Evolutionary conservation across 495 filamentous ascomycete genomes (phyloP), one percentile per base, ranked within the genome.

Genomic region (Trichoderma gamsii): DNA sequence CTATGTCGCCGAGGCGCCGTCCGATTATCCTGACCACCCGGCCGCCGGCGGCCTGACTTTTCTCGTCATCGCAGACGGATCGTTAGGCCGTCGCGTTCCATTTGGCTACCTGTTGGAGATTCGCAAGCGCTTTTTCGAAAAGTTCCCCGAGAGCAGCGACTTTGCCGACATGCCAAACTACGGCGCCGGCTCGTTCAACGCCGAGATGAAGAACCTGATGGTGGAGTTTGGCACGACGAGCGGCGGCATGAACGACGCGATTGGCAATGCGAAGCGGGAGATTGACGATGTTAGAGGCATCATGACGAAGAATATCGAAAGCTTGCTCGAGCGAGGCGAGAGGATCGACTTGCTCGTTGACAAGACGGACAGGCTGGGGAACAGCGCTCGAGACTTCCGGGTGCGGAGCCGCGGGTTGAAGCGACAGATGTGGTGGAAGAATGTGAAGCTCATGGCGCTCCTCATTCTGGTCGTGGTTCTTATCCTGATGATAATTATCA

Each of bases 341-440:
- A 84, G 93, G 71, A 97, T 99, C 72, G 93, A 97, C 82, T 74
- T 97, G 74, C 81, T 99, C 67, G 93, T 99, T 41, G 93, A 98
- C 75, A 99, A 98, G 87, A 99, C 96, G 69, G 94, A 97, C 75
- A 82, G 92, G 69, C 75, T 97, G 64, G 93, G 93, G 12, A 90
- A 89, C 8, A 92, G 85, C 75, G 92, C 93, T 68, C 84, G 89
- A 74, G 93, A 97, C 79, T 97, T 97, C 75, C 78, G 93, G 65
- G 86, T 97, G n/a, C 80, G 92, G 70, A 92, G 89, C 74, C 82
- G 90, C 32, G 91, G 91, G 0, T 76, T 99, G 76, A 90, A 94
- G 81, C 83, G 95, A 77, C 82, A 87, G 73, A 98, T 98, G 96
- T 99, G 95, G 95, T 99, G 94, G 93, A 99, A 99, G 89, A 99